Base-by-base conservation (phyloP, 1,139 yeast species). In the Hemisphaericaspora xylanilytica region DNA sequence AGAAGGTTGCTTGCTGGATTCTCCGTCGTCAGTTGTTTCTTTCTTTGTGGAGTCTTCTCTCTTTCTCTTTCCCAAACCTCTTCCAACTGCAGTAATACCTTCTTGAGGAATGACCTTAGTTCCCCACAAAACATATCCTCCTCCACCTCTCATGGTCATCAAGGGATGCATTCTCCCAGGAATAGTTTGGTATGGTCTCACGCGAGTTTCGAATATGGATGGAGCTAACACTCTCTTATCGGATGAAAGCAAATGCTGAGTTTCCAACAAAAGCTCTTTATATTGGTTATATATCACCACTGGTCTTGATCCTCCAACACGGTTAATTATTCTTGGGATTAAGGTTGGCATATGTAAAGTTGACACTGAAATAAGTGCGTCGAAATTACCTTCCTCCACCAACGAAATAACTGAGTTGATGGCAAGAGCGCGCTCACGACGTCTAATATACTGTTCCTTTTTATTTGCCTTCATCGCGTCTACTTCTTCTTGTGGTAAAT, bases 151-250 rank as follows among this genome's bases (percentile, higher is more conserved):
- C 75, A 85, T 82, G 0, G 97, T 86, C 99, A 92, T 94, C 44
- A 82, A 62, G 0, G 99, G 99, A 59, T 94, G 98, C 58, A 92
- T 70, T 57, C 95, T 80, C 6, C 98, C 98, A 10, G 95, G 89
- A 21, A 92, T 78, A 3, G 97, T 89, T 63, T 92, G 99, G 57
- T 85, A 88, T 36, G 83, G 84, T 47, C 97, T 78, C 7, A 86
- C 95, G 43, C 88, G 72, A 0, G 95, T 78, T 58, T 90, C 97
- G 44, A 78, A 71, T 21, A 94, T 80, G 3, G 89, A 78, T 4
- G 97, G 96, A 1, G 95, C 94, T 50, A 92, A 69, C 9, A 87
- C 76, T 38, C 90, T 70, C 47, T 78, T 71, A 50, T 88, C 95
- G 32, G 67, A 67, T 45, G 78, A 72, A 36, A 89, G 67, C 11